Conservation (phyloP, 208 protist genomes). For the Crithidia fasciculata region DNA sequence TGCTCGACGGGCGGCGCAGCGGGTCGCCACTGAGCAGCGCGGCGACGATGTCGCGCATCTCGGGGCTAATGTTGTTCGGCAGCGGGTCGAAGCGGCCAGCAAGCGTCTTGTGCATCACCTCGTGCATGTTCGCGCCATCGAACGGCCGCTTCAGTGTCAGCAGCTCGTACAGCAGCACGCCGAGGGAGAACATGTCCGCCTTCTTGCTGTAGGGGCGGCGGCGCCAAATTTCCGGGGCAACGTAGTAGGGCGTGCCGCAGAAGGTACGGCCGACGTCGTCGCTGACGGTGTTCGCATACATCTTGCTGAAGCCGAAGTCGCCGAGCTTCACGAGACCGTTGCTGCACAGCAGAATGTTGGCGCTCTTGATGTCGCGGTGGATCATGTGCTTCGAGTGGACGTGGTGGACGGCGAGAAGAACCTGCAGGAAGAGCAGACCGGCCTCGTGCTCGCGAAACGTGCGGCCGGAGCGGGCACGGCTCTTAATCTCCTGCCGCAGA, state of each 20-base stretch:
- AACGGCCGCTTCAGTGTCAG: conserved; percentile 85
- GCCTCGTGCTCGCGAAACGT: conserved; percentile 77
- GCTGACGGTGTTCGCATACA: conserved; percentile 54
- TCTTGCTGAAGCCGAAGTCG: conserved; percentile 87
- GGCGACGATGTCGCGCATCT: conserved; percentile 66
- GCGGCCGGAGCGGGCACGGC: conserved; percentile 36
- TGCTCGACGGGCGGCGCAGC: conserved; percentile 57
- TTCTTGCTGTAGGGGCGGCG: conserved; percentile 94
- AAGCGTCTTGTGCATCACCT: conserved; percentile 80
- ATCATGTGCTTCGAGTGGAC: conserved; percentile 85
- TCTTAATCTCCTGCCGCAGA: conserved; percentile 79
- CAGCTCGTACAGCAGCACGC: conserved; percentile 88
- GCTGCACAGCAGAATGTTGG: conserved; percentile 82
- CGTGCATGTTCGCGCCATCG: conserved; percentile 71
- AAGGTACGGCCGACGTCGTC: conserved; percentile 74
- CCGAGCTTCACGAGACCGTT: conserved; percentile 86
- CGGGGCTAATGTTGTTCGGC: conserved; percentile 50
- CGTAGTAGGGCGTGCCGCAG: conserved; percentile 91
- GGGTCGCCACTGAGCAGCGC: conserved; percentile 66
- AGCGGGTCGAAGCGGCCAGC: conserved; percentile 58
- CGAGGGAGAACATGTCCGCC: conserved; percentile 92
- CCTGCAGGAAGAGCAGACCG: conserved; percentile 72
- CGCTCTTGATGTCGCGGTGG: conserved; percentile 89
- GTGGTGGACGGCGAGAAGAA: conserved; percentile 81
- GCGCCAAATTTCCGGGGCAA: conserved; percentile 93